Evolutionary conservation across 306 rosid species (phyloP).

Genomic region (Glycyrrhiza uralensis): DNA sequence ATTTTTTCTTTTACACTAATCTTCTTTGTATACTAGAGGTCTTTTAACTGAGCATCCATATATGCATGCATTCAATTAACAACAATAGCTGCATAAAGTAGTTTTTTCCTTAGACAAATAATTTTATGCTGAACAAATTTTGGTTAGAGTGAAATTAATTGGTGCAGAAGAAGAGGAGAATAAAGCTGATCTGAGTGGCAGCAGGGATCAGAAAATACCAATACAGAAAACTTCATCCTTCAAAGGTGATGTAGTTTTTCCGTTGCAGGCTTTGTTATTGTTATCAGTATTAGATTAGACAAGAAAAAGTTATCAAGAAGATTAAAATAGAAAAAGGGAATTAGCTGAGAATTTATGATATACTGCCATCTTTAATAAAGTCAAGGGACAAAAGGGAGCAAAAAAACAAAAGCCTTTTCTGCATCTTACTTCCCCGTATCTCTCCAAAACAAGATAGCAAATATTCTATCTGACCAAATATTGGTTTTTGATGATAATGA

Average conservation of each 20-base stretch:
- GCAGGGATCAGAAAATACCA: slow-evolving; percentile 37
- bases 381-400: neutral
- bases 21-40: neutral
- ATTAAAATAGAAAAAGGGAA: neutral
- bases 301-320: neutral
- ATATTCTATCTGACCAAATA: neutral
- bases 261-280: neutral
- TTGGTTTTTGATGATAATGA: slow-evolving; percentile 3
- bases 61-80: neutral
- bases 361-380: neutral
- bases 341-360: neutral
- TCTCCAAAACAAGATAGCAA: neutral
- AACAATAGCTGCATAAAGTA: neutral
- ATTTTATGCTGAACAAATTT: slow-evolving; percentile 32
- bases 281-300: neutral
- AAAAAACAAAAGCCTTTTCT: neutral
- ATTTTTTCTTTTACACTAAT: neutral
- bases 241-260: slow-evolving; percentile 53
- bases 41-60: neutral
- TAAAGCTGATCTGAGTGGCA: slow-evolving; percentile 34
- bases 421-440: neutral
- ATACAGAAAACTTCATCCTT: slow-evolving; percentile 37
- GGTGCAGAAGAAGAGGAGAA: slow-evolving; percentile 36
- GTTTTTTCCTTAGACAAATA: neutral
- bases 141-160: slow-evolving; percentile 45